Conservation (phyloP, 106 monocot genomes). For the Dioscorea alata region DNA sequence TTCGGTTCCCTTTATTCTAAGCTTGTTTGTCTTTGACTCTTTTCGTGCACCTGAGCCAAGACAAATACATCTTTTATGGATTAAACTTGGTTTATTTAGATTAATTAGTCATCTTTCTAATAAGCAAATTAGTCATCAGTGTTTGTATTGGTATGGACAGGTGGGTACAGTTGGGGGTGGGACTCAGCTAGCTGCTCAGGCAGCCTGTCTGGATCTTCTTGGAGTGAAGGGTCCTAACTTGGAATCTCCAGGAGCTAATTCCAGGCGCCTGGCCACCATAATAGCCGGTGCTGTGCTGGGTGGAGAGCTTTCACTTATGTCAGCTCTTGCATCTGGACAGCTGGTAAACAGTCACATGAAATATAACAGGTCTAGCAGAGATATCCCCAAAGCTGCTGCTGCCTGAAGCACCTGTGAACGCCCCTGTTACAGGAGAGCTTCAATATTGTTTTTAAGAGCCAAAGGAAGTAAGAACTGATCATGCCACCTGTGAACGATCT, state of each 20-base stretch:
- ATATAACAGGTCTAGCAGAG: slow-evolving; percentile 73
- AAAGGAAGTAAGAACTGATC: no score
- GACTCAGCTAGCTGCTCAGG: slow-evolving; percentile 67
- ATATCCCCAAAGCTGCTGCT: slow-evolving; percentile 37
- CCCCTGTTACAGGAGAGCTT: no score
- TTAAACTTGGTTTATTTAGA: no score
- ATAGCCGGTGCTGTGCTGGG: slow-evolving; percentile 69
- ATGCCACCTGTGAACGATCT: no score
- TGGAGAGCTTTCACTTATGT: slow-evolving; percentile 87
- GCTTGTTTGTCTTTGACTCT: no score
- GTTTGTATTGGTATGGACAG: slow-evolving; percentile 10
- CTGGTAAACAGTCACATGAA: slow-evolving; percentile 88
- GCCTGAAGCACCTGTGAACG: no score
- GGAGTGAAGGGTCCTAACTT: slow-evolving; percentile 62
- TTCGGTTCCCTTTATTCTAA: no score
- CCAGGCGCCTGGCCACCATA: slow-evolving; percentile 58
- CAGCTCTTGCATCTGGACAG: slow-evolving; percentile 76
- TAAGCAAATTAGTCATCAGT: no score
- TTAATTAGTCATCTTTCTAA: no score
- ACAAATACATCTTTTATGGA: no score
- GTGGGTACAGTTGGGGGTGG: slow-evolving; percentile 84
- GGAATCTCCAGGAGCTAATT: slow-evolving; percentile 57
- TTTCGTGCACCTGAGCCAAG: no score
- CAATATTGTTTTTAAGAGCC: no score
- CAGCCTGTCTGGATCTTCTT: slow-evolving; percentile 67